phyloP scores from a whole-genome alignment of 495 filamentous ascomycete genomes.

The Chaetomidium leptoderma region DNA sequence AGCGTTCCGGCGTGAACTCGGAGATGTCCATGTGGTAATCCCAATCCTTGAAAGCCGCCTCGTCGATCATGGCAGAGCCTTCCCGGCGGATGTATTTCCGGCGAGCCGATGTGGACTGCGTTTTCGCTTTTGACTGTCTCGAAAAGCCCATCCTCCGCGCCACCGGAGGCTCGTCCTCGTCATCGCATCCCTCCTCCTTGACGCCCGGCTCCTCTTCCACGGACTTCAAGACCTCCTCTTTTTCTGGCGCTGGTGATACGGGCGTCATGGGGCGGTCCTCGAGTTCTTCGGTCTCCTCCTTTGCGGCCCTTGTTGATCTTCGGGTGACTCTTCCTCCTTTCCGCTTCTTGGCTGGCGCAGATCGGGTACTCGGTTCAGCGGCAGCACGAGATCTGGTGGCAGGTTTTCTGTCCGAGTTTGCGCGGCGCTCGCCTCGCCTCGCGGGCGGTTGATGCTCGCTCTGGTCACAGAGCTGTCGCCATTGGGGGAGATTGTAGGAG shows the following conservation, averaged over 20 bases:
- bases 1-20: slow-evolving; percentile 84
- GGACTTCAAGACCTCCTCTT: slow-evolving; percentile 41
- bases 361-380: slow-evolving; percentile 25
- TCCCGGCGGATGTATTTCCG: slow-evolving; percentile 78
- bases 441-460: slow-evolving; percentile 94
- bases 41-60: slow-evolving; percentile 80
- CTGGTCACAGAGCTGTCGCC: slow-evolving; percentile 86
- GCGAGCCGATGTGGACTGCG: slow-evolving; percentile 56
- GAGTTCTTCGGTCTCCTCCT: slow-evolving; percentile 29
- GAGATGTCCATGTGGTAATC: slow-evolving; percentile 81
- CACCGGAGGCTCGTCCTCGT: slow-evolving; percentile 35
- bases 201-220: slow-evolving; percentile 42
- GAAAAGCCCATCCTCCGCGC: slow-evolving; percentile 40
- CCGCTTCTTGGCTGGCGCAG: slow-evolving; percentile 35
- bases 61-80: slow-evolving; percentile 68
- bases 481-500: slow-evolving; percentile 93
- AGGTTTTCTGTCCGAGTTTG: slow-evolving; percentile 60
- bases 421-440: slow-evolving; percentile 83
- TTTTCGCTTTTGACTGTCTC: slow-evolving; percentile 46
- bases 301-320: slow-evolving; percentile 24
- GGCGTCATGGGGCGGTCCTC: slow-evolving; percentile 54
- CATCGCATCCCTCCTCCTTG: slow-evolving; percentile 45
- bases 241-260: slow-evolving; percentile 46
- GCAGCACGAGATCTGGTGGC: slow-evolving; percentile 29
- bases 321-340: slow-evolving; percentile 25